phyloP scores from a whole-genome alignment of 306 rosid genomes.

The Gleditsia sinensis region DNA sequence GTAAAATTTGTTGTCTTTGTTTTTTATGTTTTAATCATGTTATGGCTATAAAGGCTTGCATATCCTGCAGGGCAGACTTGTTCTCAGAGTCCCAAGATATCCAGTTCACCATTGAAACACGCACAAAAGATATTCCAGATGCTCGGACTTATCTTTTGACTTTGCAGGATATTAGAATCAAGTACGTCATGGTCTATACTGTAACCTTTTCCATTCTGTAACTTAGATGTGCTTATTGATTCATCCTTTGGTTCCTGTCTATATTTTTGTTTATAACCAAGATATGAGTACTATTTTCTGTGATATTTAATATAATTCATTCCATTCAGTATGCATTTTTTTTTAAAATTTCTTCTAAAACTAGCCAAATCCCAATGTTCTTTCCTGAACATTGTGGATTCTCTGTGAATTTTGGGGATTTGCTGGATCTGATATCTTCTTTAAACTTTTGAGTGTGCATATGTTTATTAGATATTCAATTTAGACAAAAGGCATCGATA shows the following conservation, averaged over 20 bases:
- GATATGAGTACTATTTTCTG: background rate
- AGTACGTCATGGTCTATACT: slow-evolving; percentile 48
- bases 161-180: slow-evolving; percentile 76
- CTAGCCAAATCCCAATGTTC: background rate
- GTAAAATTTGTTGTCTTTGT: background rate
- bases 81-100: slow-evolving; percentile 73
- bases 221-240: slow-evolving; percentile 26
- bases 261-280: background rate
- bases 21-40: background rate
- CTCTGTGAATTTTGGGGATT: background rate
- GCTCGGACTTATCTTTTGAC: slow-evolving; percentile 86
- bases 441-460: background rate
- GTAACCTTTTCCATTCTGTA: slow-evolving; percentile 20
- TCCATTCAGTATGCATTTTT: slow-evolving; percentile 7
- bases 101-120: slow-evolving; percentile 50
- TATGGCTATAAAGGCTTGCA: slow-evolving; percentile 23
- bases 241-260: background rate
- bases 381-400: slow-evolving; percentile 5
- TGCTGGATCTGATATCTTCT: background rate
- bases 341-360: slow-evolving; percentile 4
- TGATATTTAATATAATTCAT: slow-evolving; percentile 8
- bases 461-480: background rate
- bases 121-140: slow-evolving; percentile 81
- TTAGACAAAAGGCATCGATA: background rate
- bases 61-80: slow-evolving; percentile 66